Evolutionary conservation across 768 basidiomycete species (phyloP).

Genomic region (Inosperma sp.): DNA sequence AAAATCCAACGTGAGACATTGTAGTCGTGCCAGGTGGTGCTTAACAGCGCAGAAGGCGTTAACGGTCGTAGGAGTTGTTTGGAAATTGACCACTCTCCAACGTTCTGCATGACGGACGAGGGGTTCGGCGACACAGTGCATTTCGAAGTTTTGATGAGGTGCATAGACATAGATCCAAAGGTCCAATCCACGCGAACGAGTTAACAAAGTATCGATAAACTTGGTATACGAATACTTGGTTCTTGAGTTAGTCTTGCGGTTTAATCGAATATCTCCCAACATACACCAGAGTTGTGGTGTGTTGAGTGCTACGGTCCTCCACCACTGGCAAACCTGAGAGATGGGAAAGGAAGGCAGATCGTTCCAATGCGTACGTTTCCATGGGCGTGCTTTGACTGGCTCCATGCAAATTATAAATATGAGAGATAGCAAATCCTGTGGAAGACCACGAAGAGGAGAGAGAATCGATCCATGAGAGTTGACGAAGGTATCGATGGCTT

Average conservation of each 20-base stretch:
- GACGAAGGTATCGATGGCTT: neutral
- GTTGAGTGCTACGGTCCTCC: conserved; percentile 5
- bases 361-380: neutral
- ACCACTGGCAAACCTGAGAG: conserved; percentile 8
- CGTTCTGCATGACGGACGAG: neutral
- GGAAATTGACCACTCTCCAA: conserved; percentile 1
- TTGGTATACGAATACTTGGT: neutral
- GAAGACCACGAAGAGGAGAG: neutral
- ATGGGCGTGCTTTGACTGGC: neutral
- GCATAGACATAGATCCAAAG: conserved; percentile 3
- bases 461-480: neutral
- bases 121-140: neutral
- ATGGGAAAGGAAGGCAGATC: neutral
- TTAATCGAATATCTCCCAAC: conserved; percentile 1
- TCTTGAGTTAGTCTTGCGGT: neutral
- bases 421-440: neutral
- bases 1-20: neutral
- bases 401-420: neutral
- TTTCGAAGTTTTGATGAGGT: neutral
- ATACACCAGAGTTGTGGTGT: conserved; percentile 8
- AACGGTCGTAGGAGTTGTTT: neutral
- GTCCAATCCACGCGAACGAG: neutral
- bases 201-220: neutral
- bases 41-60: neutral
- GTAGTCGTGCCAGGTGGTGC: neutral